Conservation (phyloP, 2,329 filamentous ascomycete species). For the Arthrobotrys pseudoclavata region DNA sequence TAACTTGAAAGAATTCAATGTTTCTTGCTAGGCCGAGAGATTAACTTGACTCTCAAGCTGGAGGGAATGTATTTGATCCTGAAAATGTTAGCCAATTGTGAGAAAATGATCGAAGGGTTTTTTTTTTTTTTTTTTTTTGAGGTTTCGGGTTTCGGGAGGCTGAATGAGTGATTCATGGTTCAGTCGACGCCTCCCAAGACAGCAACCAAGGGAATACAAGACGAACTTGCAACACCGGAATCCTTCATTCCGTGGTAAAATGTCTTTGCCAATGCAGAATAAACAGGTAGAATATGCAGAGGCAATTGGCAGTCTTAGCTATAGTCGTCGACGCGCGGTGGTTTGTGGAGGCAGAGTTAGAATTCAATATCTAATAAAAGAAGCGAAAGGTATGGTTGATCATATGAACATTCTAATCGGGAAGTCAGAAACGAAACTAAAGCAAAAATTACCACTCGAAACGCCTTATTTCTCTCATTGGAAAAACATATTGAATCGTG, state of each 20-base stretch:
- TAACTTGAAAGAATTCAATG: not conserved
- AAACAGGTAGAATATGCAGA: constrained; percentile 19
- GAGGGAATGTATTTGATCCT: constrained; percentile 4
- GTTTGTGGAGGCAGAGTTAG: not conserved
- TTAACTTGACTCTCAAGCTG: not conserved
- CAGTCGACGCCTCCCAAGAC: constrained; percentile 29
- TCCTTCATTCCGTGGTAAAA: constrained; percentile 28
- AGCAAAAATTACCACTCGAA: not conserved
- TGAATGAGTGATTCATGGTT: constrained; percentile 2
- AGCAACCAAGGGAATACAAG: constrained; percentile 36
- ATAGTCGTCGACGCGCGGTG: not conserved
- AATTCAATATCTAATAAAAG: constrained; percentile 16
- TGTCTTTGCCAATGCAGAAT: constrained; percentile 23
- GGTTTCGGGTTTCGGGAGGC: constrained; percentile 42
- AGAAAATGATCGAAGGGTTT: not conserved
- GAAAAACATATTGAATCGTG: not conserved
- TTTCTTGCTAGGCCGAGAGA: not conserved
- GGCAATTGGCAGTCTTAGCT: constrained; percentile 18
- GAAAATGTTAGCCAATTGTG: not conserved
- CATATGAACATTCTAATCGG: constrained; percentile 38
- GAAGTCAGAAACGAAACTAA: constrained; percentile 27
- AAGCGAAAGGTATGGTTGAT: constrained; percentile 19
- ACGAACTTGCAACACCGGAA: constrained; percentile 20
- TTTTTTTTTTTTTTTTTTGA: constrained; percentile 16
- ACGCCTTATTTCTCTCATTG: not conserved